Evolutionary conservation across 129 eudicot species (phyloP).

Genomic region (Pulicaria dysenterica): DNA sequence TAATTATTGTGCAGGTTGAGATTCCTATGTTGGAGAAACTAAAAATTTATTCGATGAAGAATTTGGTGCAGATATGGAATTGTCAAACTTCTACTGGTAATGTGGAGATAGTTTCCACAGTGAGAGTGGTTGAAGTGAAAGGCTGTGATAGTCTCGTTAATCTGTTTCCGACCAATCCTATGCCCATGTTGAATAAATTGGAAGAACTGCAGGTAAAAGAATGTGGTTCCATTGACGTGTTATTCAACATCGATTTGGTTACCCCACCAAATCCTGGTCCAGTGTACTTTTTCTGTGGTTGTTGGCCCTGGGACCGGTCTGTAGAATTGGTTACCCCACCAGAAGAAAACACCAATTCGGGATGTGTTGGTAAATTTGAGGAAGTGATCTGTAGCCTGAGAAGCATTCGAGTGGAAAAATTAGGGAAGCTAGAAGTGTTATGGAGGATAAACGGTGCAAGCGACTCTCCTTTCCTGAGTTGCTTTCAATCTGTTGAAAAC

Average conservation of each 20-base stretch:
- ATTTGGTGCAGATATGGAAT: conserved; percentile 8
- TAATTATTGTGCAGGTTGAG: background rate
- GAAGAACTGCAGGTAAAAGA: background rate
- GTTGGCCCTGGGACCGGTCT: too few relatives aligned
- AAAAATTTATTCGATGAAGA: background rate
- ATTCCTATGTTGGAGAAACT: background rate
- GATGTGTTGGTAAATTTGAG: background rate
- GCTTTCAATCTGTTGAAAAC: background rate
- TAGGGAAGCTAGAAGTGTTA: background rate
- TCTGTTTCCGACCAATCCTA: background rate
- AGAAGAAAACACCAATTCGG: too few relatives aligned
- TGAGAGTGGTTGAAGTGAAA: background rate
- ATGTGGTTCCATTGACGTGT: conserved; percentile 3
- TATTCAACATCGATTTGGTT: background rate
- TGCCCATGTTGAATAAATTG: background rate
- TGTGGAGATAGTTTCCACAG: background rate
- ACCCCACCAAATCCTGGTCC: too few relatives aligned
- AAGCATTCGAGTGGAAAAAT: background rate
- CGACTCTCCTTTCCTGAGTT: background rate
- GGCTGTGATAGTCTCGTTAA: background rate
- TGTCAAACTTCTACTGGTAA: background rate
- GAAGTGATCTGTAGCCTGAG: background rate
- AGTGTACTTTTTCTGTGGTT: too few relatives aligned
- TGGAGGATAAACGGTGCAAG: background rate
- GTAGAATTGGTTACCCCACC: too few relatives aligned